Conservation (phyloP, 2,329 filamentous ascomycete species). For the Fulvia fulva region DNA sequence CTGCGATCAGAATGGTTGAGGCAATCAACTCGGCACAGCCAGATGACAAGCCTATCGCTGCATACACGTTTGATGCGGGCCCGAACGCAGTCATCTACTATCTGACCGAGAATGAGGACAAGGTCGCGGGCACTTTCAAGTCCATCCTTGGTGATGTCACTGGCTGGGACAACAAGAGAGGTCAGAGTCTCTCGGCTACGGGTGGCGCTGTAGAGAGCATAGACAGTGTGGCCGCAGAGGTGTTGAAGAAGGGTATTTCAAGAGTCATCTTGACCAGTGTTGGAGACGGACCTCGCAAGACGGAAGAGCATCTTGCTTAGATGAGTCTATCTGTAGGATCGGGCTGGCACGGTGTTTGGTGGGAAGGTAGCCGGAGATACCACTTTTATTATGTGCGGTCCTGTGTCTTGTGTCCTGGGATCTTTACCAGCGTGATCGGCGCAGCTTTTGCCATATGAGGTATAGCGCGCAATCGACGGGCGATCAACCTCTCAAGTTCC, state of each 20-base stretch:
- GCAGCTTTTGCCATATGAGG: too few relatives aligned
- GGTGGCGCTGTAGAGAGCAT: slow-evolving; percentile 52
- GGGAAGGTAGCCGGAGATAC: neutral
- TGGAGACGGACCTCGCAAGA: slow-evolving; percentile 80
- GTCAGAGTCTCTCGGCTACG: slow-evolving; percentile 53
- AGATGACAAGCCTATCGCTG: slow-evolving; percentile 75
- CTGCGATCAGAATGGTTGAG: slow-evolving; percentile 84
- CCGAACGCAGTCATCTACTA: slow-evolving; percentile 98
- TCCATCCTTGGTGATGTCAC: slow-evolving; percentile 58
- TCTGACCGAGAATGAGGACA: slow-evolving; percentile 68
- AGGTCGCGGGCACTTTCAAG: slow-evolving; percentile 76
- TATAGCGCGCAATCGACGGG: too few relatives aligned
- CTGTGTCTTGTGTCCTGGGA: neutral
- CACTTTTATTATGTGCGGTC: neutral
- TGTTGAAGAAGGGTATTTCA: slow-evolving; percentile 73
- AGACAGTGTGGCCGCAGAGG: slow-evolving; percentile 44
- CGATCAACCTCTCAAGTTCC: too few relatives aligned
- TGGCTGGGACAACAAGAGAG: slow-evolving; percentile 64
- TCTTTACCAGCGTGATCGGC: neutral
- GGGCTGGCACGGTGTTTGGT: neutral
- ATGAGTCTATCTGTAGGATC: neutral
- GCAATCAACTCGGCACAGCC: slow-evolving; percentile 66
- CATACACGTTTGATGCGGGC: slow-evolving; percentile 96
- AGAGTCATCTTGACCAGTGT: slow-evolving; percentile 88
- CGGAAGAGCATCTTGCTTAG: slow-evolving; percentile 54